Percentiles rank a stretch among this genome's conserved stretches.
phyloP scores from a whole-genome alignment of 179 eudicot species.

The Beta macrorhiza region DNA sequence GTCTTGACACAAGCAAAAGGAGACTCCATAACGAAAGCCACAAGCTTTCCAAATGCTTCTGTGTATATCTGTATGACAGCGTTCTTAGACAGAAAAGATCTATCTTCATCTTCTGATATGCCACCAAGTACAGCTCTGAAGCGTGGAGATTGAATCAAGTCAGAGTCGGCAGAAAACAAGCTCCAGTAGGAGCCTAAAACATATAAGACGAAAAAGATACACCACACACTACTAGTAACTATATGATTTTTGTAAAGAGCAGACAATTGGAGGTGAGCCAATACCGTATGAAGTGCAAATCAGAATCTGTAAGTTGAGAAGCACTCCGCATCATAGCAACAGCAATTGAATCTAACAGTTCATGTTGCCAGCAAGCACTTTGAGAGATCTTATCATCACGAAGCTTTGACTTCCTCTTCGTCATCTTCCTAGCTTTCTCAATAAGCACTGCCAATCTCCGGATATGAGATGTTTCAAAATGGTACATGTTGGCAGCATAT shows the following conservation, averaged over 20 bases:
- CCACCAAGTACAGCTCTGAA: constrained; percentile 85
- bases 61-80: constrained; percentile 50
- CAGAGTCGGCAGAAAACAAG: constrained; percentile 14
- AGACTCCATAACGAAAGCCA: constrained; percentile 55
- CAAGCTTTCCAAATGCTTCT: constrained; percentile 49
- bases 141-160: constrained; percentile 17
- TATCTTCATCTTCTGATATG: constrained; percentile 44
- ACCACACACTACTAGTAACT: constrained; percentile 2
- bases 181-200: neutral
- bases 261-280: constrained; percentile 16
- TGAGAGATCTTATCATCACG: constrained; percentile 20
- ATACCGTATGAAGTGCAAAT: constrained; percentile 63
- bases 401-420: constrained; percentile 28
- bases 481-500: constrained; percentile 41
- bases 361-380: constrained; percentile 65
- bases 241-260: neutral
- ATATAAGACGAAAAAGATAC: neutral
- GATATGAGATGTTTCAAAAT: constrained; percentile 33
- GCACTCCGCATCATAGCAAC: constrained; percentile 42
- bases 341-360: constrained; percentile 68
- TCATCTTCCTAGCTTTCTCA: constrained; percentile 58
- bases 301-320: constrained; percentile 40
- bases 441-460: constrained; percentile 54
- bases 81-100: constrained; percentile 52
- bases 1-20: constrained; percentile 53